A percentile compares a stretch with the other conserved stretches of the same genome.
Conservation (phyloP, 331 rosid genomes). For the Rosa hybrid region DNA sequence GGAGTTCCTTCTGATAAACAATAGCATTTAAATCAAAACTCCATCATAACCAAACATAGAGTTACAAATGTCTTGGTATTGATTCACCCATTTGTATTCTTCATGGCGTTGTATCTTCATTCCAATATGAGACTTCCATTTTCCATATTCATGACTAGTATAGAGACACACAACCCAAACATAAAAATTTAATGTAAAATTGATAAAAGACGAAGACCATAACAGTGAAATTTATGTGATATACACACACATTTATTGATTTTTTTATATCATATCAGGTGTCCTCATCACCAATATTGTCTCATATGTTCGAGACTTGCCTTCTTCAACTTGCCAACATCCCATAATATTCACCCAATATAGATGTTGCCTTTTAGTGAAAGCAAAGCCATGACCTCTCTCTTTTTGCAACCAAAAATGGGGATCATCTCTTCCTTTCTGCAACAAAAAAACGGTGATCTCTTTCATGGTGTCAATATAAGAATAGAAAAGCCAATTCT, state of each 20-base stretch:
- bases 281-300: not conserved
- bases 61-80: too few relatives aligned
- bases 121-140: not conserved
- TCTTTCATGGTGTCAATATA: not conserved
- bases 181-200: too few relatives aligned
- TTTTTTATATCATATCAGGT: not conserved
- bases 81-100: too few relatives aligned
- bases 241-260: not conserved
- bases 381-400: constrained; percentile 16
- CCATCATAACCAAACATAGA: too few relatives aligned
- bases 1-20: not conserved
- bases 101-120: too few relatives aligned
- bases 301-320: constrained; percentile 21
- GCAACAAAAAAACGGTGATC: not conserved
- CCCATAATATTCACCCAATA: constrained; percentile 12
- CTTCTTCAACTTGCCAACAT: constrained; percentile 34
- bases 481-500: not conserved
- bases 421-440: not conserved
- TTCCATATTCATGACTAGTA: not conserved
- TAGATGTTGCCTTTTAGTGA: not conserved
- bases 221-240: not conserved
- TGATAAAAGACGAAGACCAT: not conserved
- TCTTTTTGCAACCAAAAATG: not conserved
- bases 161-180: not conserved
- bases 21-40: not conserved